Base-by-base conservation (phyloP, 2,329 filamentous ascomycete genomes). In the Pseudocercospora fijiensis region DNA sequence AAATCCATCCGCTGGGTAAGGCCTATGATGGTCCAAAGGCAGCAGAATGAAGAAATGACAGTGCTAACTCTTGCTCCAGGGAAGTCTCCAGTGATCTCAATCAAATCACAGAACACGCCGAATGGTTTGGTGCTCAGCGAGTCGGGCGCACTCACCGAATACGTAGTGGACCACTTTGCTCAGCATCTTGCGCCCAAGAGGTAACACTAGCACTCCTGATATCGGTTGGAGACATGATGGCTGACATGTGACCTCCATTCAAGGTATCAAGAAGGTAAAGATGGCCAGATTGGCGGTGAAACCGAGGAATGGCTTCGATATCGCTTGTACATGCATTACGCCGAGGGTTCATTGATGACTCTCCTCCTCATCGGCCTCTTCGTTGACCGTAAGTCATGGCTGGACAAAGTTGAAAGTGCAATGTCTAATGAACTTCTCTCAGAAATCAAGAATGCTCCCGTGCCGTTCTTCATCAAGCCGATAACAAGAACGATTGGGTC, bases 311-410 rank as follows among this genome's bases (percentile, higher is more conserved):
- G 84, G 83, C 73, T 86, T 72, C 79, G 85, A 47, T 86, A 87
- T 72, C 80, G 83, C 73, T 90, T 91, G 74, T 86, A 86, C 69
- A 85, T 96, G 82, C 90, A 96, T 75, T 97, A 93, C 76, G 83
- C 86, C 4, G 94, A 97, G 78, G 94, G 93, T 10, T 91, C 86
- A 65, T 78, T 97, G 65, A 95, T 96, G 88, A 84, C 86, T 0
- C 80, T 87, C 55, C 76, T 95, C 66, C 77, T 93, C 0, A 77
- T 91, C 65, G 79, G 82, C 13, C 74, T 95, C 16, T 78, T 96
- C 26, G 79, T 90, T 20, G 74, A 83, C 52, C 79, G 84, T 83
- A 80, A 71, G 82, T 76, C 11, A 7, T 24, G 27, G 8, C 49
- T 16, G 6, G 24, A 5, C 8, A 28, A 10, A 26, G 16, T 8